These are phyloP conservation scores for Nakazawaea ambrosiae DNA, from an alignment of 805 yeast genomes.

Conservation along the genomic window DNA sequence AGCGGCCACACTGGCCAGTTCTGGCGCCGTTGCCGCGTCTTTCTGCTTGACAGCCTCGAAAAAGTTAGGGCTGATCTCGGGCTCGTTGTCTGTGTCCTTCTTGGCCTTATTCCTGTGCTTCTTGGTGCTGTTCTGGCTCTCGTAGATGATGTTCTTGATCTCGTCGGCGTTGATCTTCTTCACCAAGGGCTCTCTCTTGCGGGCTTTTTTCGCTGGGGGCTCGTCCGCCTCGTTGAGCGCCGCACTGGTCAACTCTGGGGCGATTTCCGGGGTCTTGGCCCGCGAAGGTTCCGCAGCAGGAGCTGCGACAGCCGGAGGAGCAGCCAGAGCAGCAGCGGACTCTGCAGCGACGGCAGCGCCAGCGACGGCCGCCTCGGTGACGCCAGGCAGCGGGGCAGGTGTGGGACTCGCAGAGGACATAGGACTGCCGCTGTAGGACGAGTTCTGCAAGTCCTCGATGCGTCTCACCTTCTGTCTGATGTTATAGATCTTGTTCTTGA, in stretches of 20 bases:
- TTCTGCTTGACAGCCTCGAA: too few relatives aligned
- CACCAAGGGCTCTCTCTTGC: background rate
- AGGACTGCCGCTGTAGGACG: background rate
- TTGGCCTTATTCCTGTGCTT: too few relatives aligned
- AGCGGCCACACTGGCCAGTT: too few relatives aligned
- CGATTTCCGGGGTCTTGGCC: background rate
- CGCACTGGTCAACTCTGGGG: background rate
- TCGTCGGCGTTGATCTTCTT: conserved; percentile 4
- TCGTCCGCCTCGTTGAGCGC: background rate
- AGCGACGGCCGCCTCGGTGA: too few relatives aligned
- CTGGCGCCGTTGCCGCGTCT: too few relatives aligned
- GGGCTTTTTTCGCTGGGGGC: background rate
- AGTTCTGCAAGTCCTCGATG: too few relatives aligned
- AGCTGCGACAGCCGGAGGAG: background rate
- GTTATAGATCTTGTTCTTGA: conserved; percentile 10
- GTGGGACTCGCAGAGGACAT: background rate
- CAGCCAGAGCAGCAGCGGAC: background rate
- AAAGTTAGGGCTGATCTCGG: background rate
- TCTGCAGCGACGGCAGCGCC: background rate
- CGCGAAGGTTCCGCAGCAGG: background rate
- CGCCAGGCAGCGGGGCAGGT: background rate
- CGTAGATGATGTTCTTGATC: conserved; percentile 9
- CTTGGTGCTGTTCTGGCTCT: background rate
- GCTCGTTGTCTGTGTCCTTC: background rate
- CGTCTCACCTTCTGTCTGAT: conserved; percentile 10